These are phyloP conservation scores for Nicotiana noctiflora DNA, from an alignment of 257 asterid species.

Conservation along the genomic window DNA sequence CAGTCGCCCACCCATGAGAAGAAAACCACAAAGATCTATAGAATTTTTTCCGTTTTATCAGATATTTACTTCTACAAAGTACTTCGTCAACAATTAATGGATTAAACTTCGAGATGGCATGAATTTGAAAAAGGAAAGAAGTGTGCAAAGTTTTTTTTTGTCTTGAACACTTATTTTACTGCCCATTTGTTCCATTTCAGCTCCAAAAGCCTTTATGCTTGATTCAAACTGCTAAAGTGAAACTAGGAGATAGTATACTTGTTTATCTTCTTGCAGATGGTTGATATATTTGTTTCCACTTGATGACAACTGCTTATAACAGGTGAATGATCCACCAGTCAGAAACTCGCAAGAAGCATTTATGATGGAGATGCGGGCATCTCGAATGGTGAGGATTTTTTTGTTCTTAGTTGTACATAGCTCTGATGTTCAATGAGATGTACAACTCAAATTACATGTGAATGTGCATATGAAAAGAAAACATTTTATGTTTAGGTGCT, in stretches of 20 bases:
- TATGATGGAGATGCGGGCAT: conserved; percentile 95
- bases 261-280: not conserved
- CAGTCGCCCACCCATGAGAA: not conserved
- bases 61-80: not conserved
- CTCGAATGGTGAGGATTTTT: conserved; percentile 59
- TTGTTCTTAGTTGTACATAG: not conserved
- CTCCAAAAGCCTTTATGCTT: not conserved
- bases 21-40: not conserved
- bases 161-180: not conserved
- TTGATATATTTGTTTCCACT: not conserved
- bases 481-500: not conserved
- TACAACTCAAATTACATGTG: not conserved
- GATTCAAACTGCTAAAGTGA: not conserved
- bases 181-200: not conserved
- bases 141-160: not conserved
- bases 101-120: not conserved
- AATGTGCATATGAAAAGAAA: not conserved
- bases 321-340: conserved; percentile 56
- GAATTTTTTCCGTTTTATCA: not conserved
- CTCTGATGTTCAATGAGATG: not conserved
- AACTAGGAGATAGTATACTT: not conserved
- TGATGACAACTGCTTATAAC: not conserved
- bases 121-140: not conserved
- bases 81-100: not conserved
- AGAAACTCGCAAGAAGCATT: conserved; percentile 86